These are phyloP conservation scores for Saccharomycopsis fermentans DNA, from an alignment of 805 yeast species.

Conservation along the genomic window DNA sequence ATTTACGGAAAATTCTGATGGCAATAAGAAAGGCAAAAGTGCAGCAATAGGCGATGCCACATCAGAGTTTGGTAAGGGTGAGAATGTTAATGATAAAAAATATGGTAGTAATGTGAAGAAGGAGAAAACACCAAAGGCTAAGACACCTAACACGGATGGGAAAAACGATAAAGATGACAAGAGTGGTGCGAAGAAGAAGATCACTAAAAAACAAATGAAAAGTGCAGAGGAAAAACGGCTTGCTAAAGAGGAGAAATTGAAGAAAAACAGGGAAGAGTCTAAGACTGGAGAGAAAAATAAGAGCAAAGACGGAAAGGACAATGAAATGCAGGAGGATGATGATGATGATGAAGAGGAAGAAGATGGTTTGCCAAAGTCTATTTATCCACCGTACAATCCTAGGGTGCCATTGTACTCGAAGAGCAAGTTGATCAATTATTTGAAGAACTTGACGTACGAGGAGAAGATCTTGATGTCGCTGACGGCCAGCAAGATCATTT, in stretches of 20 bases:
- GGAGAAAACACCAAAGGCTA: constrained; percentile 2
- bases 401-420: constrained; percentile 10
- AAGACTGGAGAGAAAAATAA: not conserved
- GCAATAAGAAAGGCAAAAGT: not conserved
- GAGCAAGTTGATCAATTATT: constrained; percentile 7
- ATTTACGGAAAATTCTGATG: not conserved
- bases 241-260: not conserved
- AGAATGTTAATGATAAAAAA: not conserved
- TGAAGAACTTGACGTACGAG: constrained; percentile 12
- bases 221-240: not conserved
- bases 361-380: not conserved
- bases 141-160: not conserved
- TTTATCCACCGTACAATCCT: constrained; percentile 9
- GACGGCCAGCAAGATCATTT: constrained; percentile 11
- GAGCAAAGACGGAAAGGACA: not conserved
- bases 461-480: constrained; percentile 10
- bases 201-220: not conserved
- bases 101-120: not conserved
- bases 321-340: not conserved
- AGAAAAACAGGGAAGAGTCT: not conserved
- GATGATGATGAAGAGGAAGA: not conserved
- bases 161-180: constrained; percentile 1
- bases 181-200: not conserved
- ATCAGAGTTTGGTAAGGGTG: too few relatives aligned
- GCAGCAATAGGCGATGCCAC: not conserved